Conservation (phyloP, 208 protist species). For the Endotrypanum monterogeii region DNA sequence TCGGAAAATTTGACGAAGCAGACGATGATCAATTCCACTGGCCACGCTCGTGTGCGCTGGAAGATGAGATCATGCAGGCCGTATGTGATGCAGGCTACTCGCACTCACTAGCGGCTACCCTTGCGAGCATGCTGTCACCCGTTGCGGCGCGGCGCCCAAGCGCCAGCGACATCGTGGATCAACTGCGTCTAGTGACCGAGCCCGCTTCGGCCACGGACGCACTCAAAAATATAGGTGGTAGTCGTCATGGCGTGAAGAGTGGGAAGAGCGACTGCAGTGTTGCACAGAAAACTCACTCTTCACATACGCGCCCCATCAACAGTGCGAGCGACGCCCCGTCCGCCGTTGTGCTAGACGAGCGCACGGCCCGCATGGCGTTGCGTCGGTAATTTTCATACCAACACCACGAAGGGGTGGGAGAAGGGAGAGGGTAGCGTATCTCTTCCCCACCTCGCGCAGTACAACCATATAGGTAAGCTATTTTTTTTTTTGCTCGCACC, state of each 20-base stretch:
- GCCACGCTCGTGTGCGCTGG: constrained; percentile 28
- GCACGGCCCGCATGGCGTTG: constrained; percentile 24
- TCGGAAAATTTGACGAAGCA: not conserved
- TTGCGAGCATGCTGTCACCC: constrained; percentile 29
- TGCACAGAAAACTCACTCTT: not conserved
- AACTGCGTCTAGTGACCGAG: constrained; percentile 16
- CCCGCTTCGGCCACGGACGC: not conserved
- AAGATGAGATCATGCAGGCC: constrained; percentile 11
- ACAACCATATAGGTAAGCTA: constrained; percentile 12
- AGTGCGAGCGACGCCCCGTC: constrained; percentile 2
- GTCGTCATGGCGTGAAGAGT: not conserved
- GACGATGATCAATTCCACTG: constrained; percentile 19
- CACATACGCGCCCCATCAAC: not conserved
- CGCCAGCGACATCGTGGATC: constrained; percentile 19
- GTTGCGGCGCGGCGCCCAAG: constrained; percentile 33
- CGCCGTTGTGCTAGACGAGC: constrained; percentile 19
- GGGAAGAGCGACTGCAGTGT: not conserved
- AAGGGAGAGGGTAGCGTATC: not conserved
- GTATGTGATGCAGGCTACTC: constrained; percentile 21
- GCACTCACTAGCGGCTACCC: constrained; percentile 7
- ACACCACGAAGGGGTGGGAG: not conserved
- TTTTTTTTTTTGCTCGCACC: not conserved
- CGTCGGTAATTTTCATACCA: constrained; percentile 2
- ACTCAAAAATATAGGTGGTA: not conserved
- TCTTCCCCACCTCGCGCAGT: not conserved